Percentiles rank a stretch among this genome's conserved stretches.
Evolutionary conservation across 164 flowering plant genomes (phyloP).

Genomic region (Tinospora cordifolia): DNA sequence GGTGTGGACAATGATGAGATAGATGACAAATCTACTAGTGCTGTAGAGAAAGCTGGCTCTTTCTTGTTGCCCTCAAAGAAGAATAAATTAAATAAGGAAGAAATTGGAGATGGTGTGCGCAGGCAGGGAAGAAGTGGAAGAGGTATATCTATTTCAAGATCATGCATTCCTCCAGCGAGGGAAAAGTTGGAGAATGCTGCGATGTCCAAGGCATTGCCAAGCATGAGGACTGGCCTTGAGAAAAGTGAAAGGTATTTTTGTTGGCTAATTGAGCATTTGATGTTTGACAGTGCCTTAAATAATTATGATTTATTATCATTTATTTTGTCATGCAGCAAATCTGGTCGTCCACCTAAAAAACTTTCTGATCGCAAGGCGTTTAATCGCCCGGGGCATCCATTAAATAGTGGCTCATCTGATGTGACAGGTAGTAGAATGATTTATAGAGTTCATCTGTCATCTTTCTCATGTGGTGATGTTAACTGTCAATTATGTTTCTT

Average conservation of each 20-base stretch:
- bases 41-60: conserved; percentile 33
- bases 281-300: not conserved
- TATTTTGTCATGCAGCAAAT: conserved; percentile 40
- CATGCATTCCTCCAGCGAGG: conserved; percentile 32
- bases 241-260: conserved; percentile 57
- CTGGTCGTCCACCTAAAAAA: conserved; percentile 79
- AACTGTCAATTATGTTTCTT: not conserved
- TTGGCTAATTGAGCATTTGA: not conserved
- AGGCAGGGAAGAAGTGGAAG: conserved; percentile 84
- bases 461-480: too few relatives aligned
- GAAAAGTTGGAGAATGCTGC: conserved; percentile 52
- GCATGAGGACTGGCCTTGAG: conserved; percentile 38
- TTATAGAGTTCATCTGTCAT: not conserved
- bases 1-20: conserved; percentile 27
- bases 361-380: conserved; percentile 51
- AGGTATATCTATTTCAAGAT: conserved; percentile 44
- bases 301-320: not conserved
- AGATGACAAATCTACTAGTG: conserved; percentile 35
- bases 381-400: conserved; percentile 39
- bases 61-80: conserved; percentile 38
- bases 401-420: conserved; percentile 43
- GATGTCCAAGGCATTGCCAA: conserved; percentile 45
- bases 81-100: conserved; percentile 49
- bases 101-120: conserved; percentile 56
- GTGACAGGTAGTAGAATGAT: conserved; percentile 38